Base-by-base conservation (phyloP, 441 rosid genomes). In the Gossypium gossypioides region DNA sequence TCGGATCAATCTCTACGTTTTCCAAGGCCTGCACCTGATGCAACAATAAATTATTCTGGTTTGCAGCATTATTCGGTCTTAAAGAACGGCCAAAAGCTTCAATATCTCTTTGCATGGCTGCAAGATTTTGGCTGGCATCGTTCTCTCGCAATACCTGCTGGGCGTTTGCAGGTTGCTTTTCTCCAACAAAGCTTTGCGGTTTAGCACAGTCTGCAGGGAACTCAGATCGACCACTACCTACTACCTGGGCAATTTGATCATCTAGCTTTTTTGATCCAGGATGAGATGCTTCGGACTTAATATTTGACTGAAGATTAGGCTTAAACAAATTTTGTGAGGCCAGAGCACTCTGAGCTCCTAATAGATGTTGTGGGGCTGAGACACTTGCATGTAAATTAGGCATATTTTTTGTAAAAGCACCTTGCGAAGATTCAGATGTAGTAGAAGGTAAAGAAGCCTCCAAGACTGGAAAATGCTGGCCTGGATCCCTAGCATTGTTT, bases 21-120 rank as follows among this genome's bases (percentile, higher is more conserved):
- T 77, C 83, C 83, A 75, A 78, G 71, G 79, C 81, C 77, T 81
- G 89, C 75, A 83, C 70, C 72, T 84, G 84, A 50, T 83, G 86
- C 71, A 75, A 72, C 58, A 81, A 63, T 67, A 90, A 81, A 72
- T 75, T 81, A 52, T 78, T 85, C 72, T 82, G 86, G 74, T 77
- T 77, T 51, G 73, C 56, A 55, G 71, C 51, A 70, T 78, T 79
- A 60, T 77, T 83, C 56, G 85, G 81, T 67, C 79, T 76, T 73
- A 84, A 82, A 72, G 87, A 82, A 29, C 73, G 80, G 44, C 79
- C 89, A 81, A 79, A 80, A 59, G 90, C 83, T 82, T 84, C 89
- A 76, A 80, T 79, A 63, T 84, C 84, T 66, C 74, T 81, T 76
- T 83, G 87, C 24, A 79, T 75, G 73, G 77, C 70, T 66, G 77